Percentiles rank a stretch among this genome's conserved stretches.
Conservation (phyloP, 441 rosid species). For the Capsella rubella region DNA sequence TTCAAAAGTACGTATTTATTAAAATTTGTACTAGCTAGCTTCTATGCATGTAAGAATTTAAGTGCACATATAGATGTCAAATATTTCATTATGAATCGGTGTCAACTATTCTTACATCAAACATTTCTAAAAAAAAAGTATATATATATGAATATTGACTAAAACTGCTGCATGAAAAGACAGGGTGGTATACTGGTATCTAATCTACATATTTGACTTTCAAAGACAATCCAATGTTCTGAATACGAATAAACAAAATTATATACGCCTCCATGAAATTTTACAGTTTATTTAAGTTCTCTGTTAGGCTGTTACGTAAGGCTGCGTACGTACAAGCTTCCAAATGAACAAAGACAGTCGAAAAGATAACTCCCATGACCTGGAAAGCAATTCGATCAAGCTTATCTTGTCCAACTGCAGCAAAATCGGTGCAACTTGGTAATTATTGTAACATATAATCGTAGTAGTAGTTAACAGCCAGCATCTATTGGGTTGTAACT, state of each 20-base stretch:
- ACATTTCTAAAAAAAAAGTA: no score
- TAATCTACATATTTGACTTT: background rate
- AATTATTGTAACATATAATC: background rate
- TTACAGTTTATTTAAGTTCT: background rate
- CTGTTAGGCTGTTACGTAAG: background rate
- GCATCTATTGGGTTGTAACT: background rate
- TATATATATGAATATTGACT: no score
- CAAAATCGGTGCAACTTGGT: constrained; percentile 21
- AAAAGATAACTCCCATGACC: constrained; percentile 23
- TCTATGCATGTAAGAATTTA: no score
- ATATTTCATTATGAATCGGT: no score
- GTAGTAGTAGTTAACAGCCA: background rate
- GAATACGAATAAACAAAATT: background rate
- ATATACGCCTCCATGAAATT: background rate
- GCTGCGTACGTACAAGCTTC: constrained; percentile 26
- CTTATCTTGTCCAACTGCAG: constrained; percentile 38
- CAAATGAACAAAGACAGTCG: constrained; percentile 13
- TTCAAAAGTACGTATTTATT: no score
- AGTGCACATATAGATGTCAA: no score
- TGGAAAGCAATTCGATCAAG: constrained; percentile 24
- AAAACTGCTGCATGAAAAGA: background rate
- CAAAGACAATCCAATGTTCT: background rate
- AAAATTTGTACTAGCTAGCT: no score
- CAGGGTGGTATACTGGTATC: no score
- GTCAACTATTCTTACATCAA: no score